Evolutionary conservation across 805 yeast genomes (phyloP).

Genomic region (Cyberlindnera maritima): DNA sequence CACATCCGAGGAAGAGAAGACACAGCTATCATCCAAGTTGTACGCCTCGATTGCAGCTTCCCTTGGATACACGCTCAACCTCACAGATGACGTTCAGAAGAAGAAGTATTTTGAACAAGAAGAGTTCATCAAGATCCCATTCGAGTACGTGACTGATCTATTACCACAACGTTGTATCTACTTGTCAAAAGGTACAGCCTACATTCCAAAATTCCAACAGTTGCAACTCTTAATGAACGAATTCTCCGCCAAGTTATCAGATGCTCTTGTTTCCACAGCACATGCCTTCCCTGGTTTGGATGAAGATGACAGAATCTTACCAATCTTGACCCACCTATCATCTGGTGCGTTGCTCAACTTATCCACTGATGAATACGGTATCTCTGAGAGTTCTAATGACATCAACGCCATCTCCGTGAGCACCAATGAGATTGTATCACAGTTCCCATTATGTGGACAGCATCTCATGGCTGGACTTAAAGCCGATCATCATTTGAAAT

Average conservation of each 20-base stretch:
- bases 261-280: slow-evolving; percentile 62
- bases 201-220: slow-evolving; percentile 81
- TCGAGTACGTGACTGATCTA: slow-evolving; percentile 78
- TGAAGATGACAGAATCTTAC: slow-evolving; percentile 87
- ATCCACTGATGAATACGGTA: slow-evolving; percentile 17
- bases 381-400: slow-evolving; percentile 32
- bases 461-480: slow-evolving; percentile 62
- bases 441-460: slow-evolving; percentile 81
- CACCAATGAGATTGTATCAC: slow-evolving; percentile 49
- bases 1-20: slow-evolving; percentile 62
- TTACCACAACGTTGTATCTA: slow-evolving; percentile 71
- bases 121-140: slow-evolving; percentile 78
- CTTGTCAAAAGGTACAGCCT: slow-evolving; percentile 69
- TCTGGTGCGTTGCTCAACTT: slow-evolving; percentile 57
- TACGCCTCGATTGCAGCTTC: slow-evolving; percentile 50
- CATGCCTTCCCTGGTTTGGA: slow-evolving; percentile 80
- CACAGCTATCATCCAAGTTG: slow-evolving; percentile 44
- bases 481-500: slow-evolving; percentile 68
- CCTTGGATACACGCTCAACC: slow-evolving; percentile 32
- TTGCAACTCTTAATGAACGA: slow-evolving; percentile 66
- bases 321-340: slow-evolving; percentile 76
- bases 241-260: slow-evolving; percentile 46
- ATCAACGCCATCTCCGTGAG: slow-evolving; percentile 64
- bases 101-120: slow-evolving; percentile 54
- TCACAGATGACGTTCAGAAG: slow-evolving; percentile 43